phyloP scores from a whole-genome alignment of 495 filamentous ascomycete genomes.

The Hypomontagnella monticulosa region DNA sequence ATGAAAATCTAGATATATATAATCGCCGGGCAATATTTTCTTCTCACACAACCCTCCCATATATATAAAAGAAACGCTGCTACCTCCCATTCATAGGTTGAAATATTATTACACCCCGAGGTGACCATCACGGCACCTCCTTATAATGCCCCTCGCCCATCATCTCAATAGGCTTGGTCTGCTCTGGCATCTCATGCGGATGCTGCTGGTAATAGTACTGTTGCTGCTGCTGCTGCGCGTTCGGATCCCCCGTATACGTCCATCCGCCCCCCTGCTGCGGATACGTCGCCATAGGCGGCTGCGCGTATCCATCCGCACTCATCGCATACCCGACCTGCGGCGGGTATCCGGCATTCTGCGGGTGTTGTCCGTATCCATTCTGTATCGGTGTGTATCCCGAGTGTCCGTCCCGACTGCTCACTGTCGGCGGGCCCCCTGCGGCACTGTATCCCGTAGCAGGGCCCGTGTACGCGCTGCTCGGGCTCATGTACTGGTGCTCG shows the following conservation, averaged over 20 bases:
- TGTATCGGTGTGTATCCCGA: constrained; percentile 11
- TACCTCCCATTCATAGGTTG: background rate
- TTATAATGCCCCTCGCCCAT: constrained; percentile 42
- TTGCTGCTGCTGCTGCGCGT: constrained; percentile 21
- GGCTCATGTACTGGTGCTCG: constrained; percentile 14
- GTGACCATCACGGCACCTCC: constrained; percentile 31
- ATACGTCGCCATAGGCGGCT: constrained; percentile 11
- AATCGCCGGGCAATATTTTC: too few relatives aligned
- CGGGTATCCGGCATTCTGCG: background rate
- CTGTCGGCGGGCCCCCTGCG: background rate
- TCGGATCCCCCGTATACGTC: constrained; percentile 15
- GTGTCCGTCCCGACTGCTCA: constrained; percentile 3
- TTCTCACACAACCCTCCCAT: too few relatives aligned
- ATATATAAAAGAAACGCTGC: too few relatives aligned
- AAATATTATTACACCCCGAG: too few relatives aligned
- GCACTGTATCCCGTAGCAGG: background rate
- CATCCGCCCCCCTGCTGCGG: constrained; percentile 14
- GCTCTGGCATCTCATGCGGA: constrained; percentile 31
- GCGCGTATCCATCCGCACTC: constrained; percentile 11
- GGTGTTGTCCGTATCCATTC: constrained; percentile 1
- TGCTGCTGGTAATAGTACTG: constrained; percentile 17
- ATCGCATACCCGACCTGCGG: background rate
- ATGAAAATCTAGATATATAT: too few relatives aligned
- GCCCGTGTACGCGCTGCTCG: constrained; percentile 4
- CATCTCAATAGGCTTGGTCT: constrained; percentile 34